These are phyloP conservation scores for Lentinula novae-zelandiae DNA, from an alignment of 1,284 basidiomycete genomes.

Conservation along the genomic window DNA sequence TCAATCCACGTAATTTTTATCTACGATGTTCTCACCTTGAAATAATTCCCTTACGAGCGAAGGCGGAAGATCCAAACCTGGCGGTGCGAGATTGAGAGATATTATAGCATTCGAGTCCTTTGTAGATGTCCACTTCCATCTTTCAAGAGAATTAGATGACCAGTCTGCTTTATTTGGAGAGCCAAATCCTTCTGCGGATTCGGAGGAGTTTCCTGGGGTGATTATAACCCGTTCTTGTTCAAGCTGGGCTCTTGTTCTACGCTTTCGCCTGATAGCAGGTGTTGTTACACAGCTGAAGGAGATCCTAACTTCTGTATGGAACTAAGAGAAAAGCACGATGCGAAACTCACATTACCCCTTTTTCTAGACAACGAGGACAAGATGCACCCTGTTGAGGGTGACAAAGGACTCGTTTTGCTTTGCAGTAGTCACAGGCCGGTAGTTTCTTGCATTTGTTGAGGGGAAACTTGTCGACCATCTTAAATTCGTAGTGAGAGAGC, in stretches of 20 bases:
- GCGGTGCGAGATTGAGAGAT: not conserved
- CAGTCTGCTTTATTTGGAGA: not conserved
- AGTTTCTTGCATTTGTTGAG: constrained; percentile 1
- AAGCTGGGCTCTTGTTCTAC: constrained; percentile 5
- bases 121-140: not conserved
- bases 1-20: too few relatives aligned
- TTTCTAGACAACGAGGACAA: constrained; percentile 9
- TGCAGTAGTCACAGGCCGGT: constrained; percentile 9
- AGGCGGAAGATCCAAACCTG: not conserved
- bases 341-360: constrained; percentile 1
- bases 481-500: not conserved
- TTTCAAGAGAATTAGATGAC: not conserved
- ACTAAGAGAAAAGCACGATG: not conserved
- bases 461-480: not conserved
- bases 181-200: not conserved
- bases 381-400: constrained; percentile 4
- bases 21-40: not conserved
- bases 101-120: not conserved
- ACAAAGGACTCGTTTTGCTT: constrained; percentile 7
- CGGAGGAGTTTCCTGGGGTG: not conserved
- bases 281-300: constrained; percentile 4
- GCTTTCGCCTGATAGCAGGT: not conserved
- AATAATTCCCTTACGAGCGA: constrained; percentile 5
- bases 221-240: not conserved
- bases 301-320: not conserved